Percentiles rank a stretch among this genome's conserved stretches.
Conservation (phyloP, 768 basidiomycete genomes). For the Lactarius hengduanensis region DNA sequence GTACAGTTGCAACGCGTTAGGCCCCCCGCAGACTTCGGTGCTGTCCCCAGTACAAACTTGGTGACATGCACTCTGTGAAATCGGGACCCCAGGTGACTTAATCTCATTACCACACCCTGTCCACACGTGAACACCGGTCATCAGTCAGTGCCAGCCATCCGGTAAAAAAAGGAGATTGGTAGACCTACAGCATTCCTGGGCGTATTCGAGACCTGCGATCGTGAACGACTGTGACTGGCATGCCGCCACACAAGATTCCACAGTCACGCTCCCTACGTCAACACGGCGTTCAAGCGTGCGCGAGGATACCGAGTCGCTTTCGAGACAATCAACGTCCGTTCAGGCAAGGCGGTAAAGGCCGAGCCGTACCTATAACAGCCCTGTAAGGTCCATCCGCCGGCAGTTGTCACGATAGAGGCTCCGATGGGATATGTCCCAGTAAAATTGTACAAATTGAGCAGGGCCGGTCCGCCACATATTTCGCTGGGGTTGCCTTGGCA, state of each 20-base stretch:
- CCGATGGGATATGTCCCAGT: not conserved
- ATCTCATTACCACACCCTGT: conserved; percentile 1
- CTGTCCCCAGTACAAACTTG: conserved; percentile 4
- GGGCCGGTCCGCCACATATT: not conserved
- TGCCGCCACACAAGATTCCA: conserved; percentile 7
- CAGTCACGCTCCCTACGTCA: conserved; percentile 7
- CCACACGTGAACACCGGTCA: not conserved
- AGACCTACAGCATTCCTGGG: conserved; percentile 14
- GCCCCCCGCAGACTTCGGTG: not conserved
- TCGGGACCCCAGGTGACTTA: not conserved
- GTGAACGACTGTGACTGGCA: conserved; percentile 3
- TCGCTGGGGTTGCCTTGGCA: not conserved
- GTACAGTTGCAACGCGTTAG: conserved; percentile 2
- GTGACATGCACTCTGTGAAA: not conserved
- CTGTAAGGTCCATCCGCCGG: not conserved
- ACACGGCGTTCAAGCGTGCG: conserved; percentile 15
- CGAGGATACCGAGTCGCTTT: conserved; percentile 5
- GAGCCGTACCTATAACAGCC: not conserved
- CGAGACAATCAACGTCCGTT: not conserved
- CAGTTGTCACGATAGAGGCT: not conserved
- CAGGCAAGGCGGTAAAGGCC: too few species aligned
- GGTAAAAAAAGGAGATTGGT: not conserved
- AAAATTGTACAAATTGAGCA: not conserved
- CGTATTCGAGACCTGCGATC: conserved; percentile 10
- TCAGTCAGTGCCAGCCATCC: not conserved